Percentiles rank a stretch among this genome's conserved stretches.
Evolutionary conservation across 495 filamentous ascomycete genomes (phyloP).

Genomic region (Aspergillus diversus): DNA sequence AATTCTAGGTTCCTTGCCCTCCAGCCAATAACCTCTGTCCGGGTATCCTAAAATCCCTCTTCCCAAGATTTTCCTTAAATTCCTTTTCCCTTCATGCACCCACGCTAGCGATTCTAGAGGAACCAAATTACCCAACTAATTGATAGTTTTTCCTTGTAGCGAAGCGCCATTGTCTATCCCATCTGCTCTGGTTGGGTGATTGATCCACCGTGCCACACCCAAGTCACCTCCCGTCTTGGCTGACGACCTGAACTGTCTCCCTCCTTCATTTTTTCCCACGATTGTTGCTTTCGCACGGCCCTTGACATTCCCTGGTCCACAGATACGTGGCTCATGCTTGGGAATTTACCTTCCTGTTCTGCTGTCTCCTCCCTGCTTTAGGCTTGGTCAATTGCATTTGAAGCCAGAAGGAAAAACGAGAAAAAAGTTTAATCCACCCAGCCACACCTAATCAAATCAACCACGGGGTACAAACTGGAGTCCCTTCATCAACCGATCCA

Average conservation of each 20-base stretch:
- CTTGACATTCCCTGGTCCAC: background rate
- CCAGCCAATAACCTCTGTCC: slow-evolving; percentile 7
- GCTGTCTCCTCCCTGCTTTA: background rate
- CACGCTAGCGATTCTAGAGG: background rate
- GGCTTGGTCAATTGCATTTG: background rate
- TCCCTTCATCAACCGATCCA: background rate
- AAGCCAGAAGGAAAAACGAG: background rate
- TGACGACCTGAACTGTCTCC: background rate
- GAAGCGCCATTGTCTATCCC: no score
- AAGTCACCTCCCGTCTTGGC: background rate
- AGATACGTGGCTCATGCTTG: slow-evolving; percentile 13
- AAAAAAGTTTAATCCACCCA: slow-evolving; percentile 1
- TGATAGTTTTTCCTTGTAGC: no score
- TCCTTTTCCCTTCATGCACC: background rate
- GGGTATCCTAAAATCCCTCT: background rate
- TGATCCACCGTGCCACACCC: background rate
- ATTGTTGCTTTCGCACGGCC: slow-evolving; percentile 1
- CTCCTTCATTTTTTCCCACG: background rate
- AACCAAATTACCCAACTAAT: no score
- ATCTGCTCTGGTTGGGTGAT: background rate
- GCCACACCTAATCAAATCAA: background rate
- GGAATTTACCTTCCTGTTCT: background rate
- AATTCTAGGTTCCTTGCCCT: background rate
- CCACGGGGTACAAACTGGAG: background rate
- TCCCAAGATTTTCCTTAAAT: background rate